Percentiles rank a stretch among this genome's conserved stretches.
phyloP scores from a whole-genome alignment of 305 asterid genomes.

The Solanum hybrid region DNA sequence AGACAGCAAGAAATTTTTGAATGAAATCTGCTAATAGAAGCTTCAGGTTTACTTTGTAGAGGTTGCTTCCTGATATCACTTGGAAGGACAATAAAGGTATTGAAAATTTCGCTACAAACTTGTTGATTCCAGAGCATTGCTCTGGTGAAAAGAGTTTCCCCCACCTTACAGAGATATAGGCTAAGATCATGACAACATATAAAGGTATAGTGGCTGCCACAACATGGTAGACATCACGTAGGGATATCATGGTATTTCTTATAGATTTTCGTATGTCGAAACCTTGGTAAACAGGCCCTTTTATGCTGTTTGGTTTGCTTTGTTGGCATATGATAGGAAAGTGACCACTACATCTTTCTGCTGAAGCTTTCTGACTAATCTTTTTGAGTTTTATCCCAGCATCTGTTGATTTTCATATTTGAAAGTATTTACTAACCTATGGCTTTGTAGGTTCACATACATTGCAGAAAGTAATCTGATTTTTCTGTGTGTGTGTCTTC shows the following conservation, averaged over 20 bases:
- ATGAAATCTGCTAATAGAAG: slow-evolving; percentile 60
- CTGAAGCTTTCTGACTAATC: slow-evolving; percentile 29
- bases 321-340: slow-evolving; percentile 9
- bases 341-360: slow-evolving; percentile 32
- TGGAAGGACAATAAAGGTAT: slow-evolving; percentile 78
- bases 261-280: slow-evolving; percentile 12
- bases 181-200: slow-evolving; percentile 58
- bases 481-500: neutral
- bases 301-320: slow-evolving; percentile 40
- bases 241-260: slow-evolving; percentile 42
- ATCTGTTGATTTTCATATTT: neutral
- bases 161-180: slow-evolving; percentile 62
- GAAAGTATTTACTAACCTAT: neutral
- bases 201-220: slow-evolving; percentile 62
- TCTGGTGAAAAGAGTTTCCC: slow-evolving; percentile 71
- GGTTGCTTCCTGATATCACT: slow-evolving; percentile 62
- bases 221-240: slow-evolving; percentile 43
- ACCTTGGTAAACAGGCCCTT: slow-evolving; percentile 24
- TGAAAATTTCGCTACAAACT: slow-evolving; percentile 76
- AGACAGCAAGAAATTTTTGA: slow-evolving; percentile 52
- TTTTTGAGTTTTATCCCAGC: neutral
- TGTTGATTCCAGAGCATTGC: slow-evolving; percentile 80
- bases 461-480: neutral
- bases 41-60: slow-evolving; percentile 67
- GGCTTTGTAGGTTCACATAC: neutral